phyloP scores from a whole-genome alignment of 345 rosid genomes.

The Eucalyptus erythrocorys region DNA sequence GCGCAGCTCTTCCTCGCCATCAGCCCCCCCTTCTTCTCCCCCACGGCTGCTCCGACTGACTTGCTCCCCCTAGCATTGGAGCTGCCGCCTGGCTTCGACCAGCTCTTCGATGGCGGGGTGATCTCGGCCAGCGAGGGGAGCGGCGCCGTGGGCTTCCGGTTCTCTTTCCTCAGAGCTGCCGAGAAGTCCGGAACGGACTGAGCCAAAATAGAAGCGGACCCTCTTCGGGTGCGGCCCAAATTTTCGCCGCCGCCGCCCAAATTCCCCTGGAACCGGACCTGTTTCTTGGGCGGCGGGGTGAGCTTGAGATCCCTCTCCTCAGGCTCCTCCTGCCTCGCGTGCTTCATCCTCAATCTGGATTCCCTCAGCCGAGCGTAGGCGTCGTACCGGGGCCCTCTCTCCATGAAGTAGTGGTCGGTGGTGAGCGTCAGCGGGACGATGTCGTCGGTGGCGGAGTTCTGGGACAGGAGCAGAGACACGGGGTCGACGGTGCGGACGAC shows the following conservation, averaged over 20 bases:
- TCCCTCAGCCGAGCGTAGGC: constrained; percentile 72
- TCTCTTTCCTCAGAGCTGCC: constrained; percentile 58
- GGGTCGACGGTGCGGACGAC: constrained; percentile 36
- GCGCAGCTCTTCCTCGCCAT: constrained; percentile 71
- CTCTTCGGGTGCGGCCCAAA: constrained; percentile 4
- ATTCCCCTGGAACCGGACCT: constrained; percentile 44
- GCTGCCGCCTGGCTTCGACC: constrained; percentile 13
- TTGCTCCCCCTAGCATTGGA: constrained; percentile 56
- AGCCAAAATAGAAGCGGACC: constrained; percentile 31
- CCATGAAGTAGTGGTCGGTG: constrained; percentile 27
- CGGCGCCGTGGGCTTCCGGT: constrained; percentile 32
- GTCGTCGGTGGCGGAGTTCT: constrained; percentile 18
- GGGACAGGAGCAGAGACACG: constrained; percentile 58
- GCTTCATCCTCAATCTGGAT: constrained; percentile 40
- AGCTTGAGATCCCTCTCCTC: constrained; percentile 4
- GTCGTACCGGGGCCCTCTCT: constrained; percentile 73
- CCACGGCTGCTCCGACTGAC: constrained; percentile 55
- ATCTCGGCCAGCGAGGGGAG: constrained; percentile 2
- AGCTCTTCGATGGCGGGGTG: constrained; percentile 42
- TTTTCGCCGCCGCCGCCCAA: neutral
- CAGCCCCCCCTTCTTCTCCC: constrained; percentile 20
- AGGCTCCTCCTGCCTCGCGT: constrained; percentile 8
- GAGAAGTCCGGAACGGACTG: constrained; percentile 86
- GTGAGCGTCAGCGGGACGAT: constrained; percentile 40
- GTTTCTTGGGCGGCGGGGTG: constrained; percentile 43